A percentile compares a stretch with the other conserved stretches of the same genome.
Evolutionary conservation across 257 asterid species (phyloP).

Genomic region (Linaria vulgaris): DNA sequence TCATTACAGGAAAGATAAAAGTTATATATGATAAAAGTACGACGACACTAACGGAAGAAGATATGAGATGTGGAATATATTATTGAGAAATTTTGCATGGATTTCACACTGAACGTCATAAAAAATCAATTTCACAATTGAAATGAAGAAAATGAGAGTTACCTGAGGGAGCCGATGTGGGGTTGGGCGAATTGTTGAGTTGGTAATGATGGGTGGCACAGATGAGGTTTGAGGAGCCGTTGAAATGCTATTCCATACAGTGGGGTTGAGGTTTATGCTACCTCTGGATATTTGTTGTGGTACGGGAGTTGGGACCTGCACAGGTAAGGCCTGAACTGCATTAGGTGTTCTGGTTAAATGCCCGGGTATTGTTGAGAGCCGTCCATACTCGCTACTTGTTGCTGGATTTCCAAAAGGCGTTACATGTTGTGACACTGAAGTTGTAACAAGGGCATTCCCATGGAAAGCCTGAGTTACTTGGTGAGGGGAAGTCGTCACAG

Average conservation of each 20-base stretch:
- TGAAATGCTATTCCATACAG: conserved; percentile 29
- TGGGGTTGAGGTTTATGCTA: conserved; percentile 17
- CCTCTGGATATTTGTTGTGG: conserved; percentile 39
- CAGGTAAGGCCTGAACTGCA: conserved; percentile 73
- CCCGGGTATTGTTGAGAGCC: conserved; percentile 35
- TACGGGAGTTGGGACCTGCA: conserved; percentile 38
- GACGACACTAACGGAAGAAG: no score
- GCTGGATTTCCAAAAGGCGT: conserved; percentile 37
- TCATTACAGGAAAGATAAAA: conserved; percentile 11
- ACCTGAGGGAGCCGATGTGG: conserved; percentile 31
- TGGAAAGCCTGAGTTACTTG: conserved; percentile 31
- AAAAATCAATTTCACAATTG: conserved; percentile 28
- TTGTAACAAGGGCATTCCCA: conserved; percentile 34
- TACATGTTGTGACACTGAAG: conserved; percentile 34
- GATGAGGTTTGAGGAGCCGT: conserved; percentile 44
- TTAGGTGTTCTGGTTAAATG: conserved; percentile 49
- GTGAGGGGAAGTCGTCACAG: conserved; percentile 15
- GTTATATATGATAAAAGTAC: neutral
- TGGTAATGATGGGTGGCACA: conserved; percentile 26
- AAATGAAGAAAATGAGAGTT: conserved; percentile 33
- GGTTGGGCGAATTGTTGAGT: conserved; percentile 27
- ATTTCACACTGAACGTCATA: neutral
- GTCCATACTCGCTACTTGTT: conserved; percentile 44
- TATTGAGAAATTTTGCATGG: neutral
- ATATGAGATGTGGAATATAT: no score